A percentile compares a stretch with the other conserved stretches of the same genome.
Evolutionary conservation across 2,329 filamentous ascomycete genomes (phyloP).

Genomic region (Apiospora marii): DNA sequence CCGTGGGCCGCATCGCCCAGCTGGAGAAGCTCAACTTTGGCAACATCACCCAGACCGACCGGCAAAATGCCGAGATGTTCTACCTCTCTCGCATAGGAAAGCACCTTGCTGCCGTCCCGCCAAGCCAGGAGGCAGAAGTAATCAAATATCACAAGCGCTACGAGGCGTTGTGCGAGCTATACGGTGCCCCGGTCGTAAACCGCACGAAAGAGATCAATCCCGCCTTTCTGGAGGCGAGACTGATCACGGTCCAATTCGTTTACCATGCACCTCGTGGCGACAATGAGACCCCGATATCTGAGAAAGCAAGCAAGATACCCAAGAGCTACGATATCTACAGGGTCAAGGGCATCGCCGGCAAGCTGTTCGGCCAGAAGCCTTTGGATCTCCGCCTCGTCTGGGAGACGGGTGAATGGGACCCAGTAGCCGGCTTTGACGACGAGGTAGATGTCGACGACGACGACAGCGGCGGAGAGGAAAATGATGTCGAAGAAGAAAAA

Average conservation of each 20-base stretch:
- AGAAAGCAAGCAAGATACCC: constrained; percentile 65
- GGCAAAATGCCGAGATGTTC: constrained; percentile 89
- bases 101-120: constrained; percentile 70
- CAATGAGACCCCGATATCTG: constrained; percentile 29
- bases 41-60: constrained; percentile 74
- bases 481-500: constrained; percentile 42
- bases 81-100: constrained; percentile 86
- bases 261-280: constrained; percentile 28
- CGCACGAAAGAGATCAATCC: constrained; percentile 70
- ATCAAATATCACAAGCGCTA: constrained; percentile 75
- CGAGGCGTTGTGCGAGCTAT: constrained; percentile 73
- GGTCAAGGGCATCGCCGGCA: constrained; percentile 79
- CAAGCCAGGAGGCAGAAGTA: constrained; percentile 61
- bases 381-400: constrained; percentile 74
- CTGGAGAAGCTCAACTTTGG: constrained; percentile 79
- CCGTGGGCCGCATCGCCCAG: constrained; percentile 74
- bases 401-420: constrained; percentile 93
- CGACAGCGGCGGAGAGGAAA: constrained; percentile 54
- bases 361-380: constrained; percentile 71
- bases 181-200: constrained; percentile 74
- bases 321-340: constrained; percentile 82
- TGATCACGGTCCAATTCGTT: constrained; percentile 71
- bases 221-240: constrained; percentile 80
- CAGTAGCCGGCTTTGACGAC: constrained; percentile 69
- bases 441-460: constrained; percentile 63